Conservation (phyloP, 306 rosid genomes). For the Fragaria iinumae region DNA sequence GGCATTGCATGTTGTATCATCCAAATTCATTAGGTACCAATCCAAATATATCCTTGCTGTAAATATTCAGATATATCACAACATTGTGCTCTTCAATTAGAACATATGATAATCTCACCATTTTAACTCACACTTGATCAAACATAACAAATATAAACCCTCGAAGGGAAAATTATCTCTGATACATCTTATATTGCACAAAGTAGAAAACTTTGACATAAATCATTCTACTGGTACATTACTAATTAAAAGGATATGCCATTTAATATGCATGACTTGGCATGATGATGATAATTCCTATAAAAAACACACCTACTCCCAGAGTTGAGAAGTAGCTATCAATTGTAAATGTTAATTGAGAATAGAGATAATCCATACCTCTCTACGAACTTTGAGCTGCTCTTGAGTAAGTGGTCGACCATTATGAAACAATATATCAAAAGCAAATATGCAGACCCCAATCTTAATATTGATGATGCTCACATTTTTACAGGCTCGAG, state of each 20-base stretch:
- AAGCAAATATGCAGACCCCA: constrained; percentile 79
- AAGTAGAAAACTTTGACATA: not conserved
- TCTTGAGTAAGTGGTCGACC: constrained; percentile 76
- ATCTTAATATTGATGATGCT: constrained; percentile 63
- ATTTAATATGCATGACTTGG: not conserved
- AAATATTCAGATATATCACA: not conserved
- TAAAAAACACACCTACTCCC: not conserved
- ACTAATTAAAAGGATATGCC: not conserved
- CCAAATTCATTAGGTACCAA: not conserved
- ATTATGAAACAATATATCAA: constrained; percentile 79
- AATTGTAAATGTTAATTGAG: not conserved
- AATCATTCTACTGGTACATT: not conserved
- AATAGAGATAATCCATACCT: constrained; percentile 50
- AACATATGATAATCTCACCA: not conserved
- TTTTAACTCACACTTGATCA: not conserved
- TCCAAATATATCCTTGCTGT: no score
- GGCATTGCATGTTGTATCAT: not conserved
- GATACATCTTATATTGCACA: not conserved
- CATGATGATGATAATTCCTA: not conserved
- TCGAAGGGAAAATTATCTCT: not conserved
- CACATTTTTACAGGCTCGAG: constrained; percentile 94
- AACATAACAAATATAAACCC: not conserved
- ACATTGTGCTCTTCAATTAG: not conserved
- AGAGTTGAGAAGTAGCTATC: not conserved
- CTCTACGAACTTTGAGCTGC: constrained; percentile 73